Evolutionary conservation across 202 grass and related monocot species (phyloP), one percentile per base, ranked within the genome.

Genomic region (Panicum hallii): DNA sequence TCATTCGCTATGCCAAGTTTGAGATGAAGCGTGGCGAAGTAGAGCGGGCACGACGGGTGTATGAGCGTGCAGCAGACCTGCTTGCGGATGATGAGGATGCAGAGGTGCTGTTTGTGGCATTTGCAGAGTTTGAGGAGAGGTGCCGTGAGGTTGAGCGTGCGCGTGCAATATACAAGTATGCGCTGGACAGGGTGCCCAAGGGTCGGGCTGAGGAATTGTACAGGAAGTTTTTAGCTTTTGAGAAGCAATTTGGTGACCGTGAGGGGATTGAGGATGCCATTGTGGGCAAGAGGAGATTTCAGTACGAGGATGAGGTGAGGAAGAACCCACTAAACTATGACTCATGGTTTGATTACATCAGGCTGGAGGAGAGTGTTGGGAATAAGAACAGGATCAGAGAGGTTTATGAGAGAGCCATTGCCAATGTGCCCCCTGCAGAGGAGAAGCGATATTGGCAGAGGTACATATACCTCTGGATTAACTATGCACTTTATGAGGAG

Each of bases 401-500:
- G 84, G 91, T 99, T 1, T 99, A 96, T 5, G 93, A 99, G 75
- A 90, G 96, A 74, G 91, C 91, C 17, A 96, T 96, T 1, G 79
- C 90, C 7, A 99, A 96, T 84, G 88, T 94, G 30, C 96, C 93
- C 23, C 93, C 96, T 28, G 93, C 91, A 48, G 91, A 96, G 20
- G 96, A 99, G 88, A 99, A 99, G 71, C 70, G 93, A 2, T 96
- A 99, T 23, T 99, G 96, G 96, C 87, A 91, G 68, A 61, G 95
- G 45, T 97, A 97, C 47, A 93, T 97, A 65, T 93, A 93, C 48
- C 79, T 94, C 38, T 93, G 90, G 95, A 93, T 97, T 79, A 93
- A 93, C 68, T 97, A 97, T 72, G 92, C 92, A 54, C 77, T 93
- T 38, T 97, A 91, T 78, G 95, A 97, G 82, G 95, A 97, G 50